Conservation (phyloP, 495 filamentous ascomycete genomes). For the Cudoniella acicularis region DNA sequence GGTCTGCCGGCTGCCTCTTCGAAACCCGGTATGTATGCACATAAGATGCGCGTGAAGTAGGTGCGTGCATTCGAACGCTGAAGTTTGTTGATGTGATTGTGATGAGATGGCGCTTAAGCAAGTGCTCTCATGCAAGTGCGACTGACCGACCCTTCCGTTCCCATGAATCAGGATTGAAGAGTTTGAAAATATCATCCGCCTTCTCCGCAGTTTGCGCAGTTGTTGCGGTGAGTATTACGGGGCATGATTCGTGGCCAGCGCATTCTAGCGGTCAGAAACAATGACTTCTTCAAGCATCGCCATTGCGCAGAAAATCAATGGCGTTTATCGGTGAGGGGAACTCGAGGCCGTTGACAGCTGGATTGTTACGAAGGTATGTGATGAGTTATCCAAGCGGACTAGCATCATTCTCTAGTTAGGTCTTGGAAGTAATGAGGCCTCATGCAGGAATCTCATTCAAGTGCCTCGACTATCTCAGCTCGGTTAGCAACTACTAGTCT, state of each 20-base stretch:
- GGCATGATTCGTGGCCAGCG: background rate
- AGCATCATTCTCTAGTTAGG: too few relatives aligned
- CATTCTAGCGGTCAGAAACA: background rate
- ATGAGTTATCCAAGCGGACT: too few relatives aligned
- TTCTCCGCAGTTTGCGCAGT: background rate
- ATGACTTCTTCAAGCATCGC: background rate
- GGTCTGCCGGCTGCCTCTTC: conserved; percentile 2
- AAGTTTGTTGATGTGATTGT: conserved; percentile 7
- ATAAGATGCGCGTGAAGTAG: background rate
- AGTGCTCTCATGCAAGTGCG: conserved; percentile 20
- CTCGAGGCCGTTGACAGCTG: background rate
- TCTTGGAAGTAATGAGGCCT: too few relatives aligned
- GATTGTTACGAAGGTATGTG: background rate
- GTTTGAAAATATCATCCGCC: background rate
- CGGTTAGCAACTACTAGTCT: background rate
- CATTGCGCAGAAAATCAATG: background rate
- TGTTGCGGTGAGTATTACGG: background rate
- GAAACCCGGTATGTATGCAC: background rate
- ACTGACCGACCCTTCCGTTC: background rate
- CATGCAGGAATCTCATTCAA: background rate
- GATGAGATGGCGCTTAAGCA: conserved; percentile 22
- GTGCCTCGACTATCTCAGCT: background rate
- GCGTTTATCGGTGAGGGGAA: background rate
- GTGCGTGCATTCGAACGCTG: background rate
- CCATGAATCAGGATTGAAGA: background rate